Evolutionary conservation across 1,139 yeast genomes (phyloP), one percentile per base, ranked within the genome.

Genomic region (Saccharomycopsis hybrid): DNA sequence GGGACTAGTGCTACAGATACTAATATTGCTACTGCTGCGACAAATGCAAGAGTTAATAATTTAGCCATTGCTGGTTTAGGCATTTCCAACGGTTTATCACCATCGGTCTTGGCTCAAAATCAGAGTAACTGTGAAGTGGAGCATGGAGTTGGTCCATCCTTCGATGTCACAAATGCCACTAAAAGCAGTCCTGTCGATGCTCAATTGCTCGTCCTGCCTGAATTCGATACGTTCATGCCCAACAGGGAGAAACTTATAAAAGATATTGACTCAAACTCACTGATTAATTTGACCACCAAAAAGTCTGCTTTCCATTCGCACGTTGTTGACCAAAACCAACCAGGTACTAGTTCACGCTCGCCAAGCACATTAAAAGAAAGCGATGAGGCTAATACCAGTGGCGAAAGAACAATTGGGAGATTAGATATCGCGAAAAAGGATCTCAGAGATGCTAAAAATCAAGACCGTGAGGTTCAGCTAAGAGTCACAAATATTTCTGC

Each of bases 401-500:
- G 13, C 5, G 8, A 27, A 9, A 9, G 24, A 29, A 13, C 18
- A 8, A 3, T 3, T 27, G 4, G 31, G 2, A 11, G 3, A n/a
- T n/a, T n/a, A n/a, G 5, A 18, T 27, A 5, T n/a, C 8, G 30
- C n/a, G 43, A 29, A 5, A 25, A 5, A 7, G 11, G 5, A 8
- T 5, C 43, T 27, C n/a, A n/a, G n/a, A n/a, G n/a, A 40, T 27
- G 4, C 27, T n/a, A 42, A 29, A 18, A 4, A 45, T 4, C 8
- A 28, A 24, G 7, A 8, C 13, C 13, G 18, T 4, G 43, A 37
- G 32, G 7, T 39, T n/a, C 32, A 33, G 24, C 27, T 44, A n/a
- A 27, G 44, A 11, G 43, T 51, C 11, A 49, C 54, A 8, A 51
- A 51, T 35, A 51, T 51, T 27, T 37, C 47, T 27, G 52, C 54